Evolutionary conservation across 768 basidiomycete genomes (phyloP).

Genomic region (Lepiota brunneoincarnata): DNA sequence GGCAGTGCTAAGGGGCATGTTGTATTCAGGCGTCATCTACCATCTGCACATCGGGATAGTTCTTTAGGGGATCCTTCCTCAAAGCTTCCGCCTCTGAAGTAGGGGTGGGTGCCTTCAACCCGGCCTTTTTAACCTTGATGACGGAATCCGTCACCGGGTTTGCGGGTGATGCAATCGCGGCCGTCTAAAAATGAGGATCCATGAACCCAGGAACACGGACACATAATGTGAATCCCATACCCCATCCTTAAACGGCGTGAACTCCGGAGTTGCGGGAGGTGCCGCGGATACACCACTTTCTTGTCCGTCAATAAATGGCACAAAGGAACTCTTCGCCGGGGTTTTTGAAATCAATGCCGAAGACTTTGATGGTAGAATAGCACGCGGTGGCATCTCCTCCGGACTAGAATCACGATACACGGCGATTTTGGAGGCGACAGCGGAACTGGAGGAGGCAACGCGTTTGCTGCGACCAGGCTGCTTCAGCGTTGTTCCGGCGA

Average conservation of each 20-base stretch:
- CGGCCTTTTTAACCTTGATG: slow-evolving; percentile 61
- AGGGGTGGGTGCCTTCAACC: slow-evolving; percentile 37
- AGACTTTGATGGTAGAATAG: slow-evolving; percentile 21
- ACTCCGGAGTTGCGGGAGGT: slow-evolving; percentile 49
- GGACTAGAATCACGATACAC: slow-evolving; percentile 64
- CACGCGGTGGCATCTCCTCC: slow-evolving; percentile 41
- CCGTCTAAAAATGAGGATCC: background rate
- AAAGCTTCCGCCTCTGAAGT: slow-evolving; percentile 75
- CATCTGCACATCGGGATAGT: slow-evolving; percentile 38
- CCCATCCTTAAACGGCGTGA: slow-evolving; percentile 75
- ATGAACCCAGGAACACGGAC: background rate
- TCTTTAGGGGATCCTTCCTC: slow-evolving; percentile 78
- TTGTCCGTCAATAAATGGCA: slow-evolving; percentile 18
- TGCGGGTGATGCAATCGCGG: slow-evolving; percentile 22
- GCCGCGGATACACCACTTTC: slow-evolving; percentile 19
- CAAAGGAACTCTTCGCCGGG: slow-evolving; percentile 21
- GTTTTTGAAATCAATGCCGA: slow-evolving; percentile 13
- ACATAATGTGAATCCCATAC: slow-evolving; percentile 31
- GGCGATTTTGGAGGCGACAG: slow-evolving; percentile 51
- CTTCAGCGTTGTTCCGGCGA: slow-evolving; percentile 62
- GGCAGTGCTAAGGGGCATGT: background rate
- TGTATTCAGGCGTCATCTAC: slow-evolving; percentile 11
- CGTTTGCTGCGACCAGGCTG: slow-evolving; percentile 59
- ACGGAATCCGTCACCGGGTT: slow-evolving; percentile 49
- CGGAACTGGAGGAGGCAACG: slow-evolving; percentile 33